A percentile compares a stretch with the other conserved stretches of the same genome.
These are phyloP conservation scores for Bretziella fagacearum DNA, from an alignment of 2,329 filamentous ascomycete genomes.

Conservation along the genomic window DNA sequence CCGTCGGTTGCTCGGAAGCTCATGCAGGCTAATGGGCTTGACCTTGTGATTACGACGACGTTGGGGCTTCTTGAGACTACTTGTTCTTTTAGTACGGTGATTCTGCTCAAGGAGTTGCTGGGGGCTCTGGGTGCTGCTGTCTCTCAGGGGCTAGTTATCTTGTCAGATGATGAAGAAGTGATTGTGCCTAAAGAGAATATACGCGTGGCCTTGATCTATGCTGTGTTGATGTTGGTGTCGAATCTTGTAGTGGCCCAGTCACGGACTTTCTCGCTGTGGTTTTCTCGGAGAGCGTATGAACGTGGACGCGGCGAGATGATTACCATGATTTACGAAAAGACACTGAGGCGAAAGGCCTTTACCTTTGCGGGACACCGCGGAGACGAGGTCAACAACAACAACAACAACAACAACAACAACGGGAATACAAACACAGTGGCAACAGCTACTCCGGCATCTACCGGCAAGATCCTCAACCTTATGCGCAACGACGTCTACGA, in stretches of 20 bases:
- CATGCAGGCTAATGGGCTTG: slow-evolving; percentile 59
- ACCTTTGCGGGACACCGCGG: slow-evolving; percentile 23
- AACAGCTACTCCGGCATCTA: slow-evolving; percentile 42
- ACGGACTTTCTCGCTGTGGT: slow-evolving; percentile 59
- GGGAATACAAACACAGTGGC: too few relatives aligned
- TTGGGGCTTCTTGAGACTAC: slow-evolving; percentile 47
- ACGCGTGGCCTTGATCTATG: slow-evolving; percentile 31
- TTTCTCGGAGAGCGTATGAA: slow-evolving; percentile 68
- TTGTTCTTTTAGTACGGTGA: slow-evolving; percentile 40
- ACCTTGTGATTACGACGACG: slow-evolving; percentile 49
- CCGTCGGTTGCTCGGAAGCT: slow-evolving; percentile 58
- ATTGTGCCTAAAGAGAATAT: not conserved
- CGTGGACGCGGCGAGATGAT: slow-evolving; percentile 69
- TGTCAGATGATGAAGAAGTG: not conserved
- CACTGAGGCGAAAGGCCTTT: slow-evolving; percentile 44
- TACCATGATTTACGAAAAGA: slow-evolving; percentile 70
- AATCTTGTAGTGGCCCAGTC: slow-evolving; percentile 48
- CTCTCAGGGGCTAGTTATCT: not conserved
- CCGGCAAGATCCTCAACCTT: slow-evolving; percentile 80
- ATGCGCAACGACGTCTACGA: slow-evolving; percentile 72
- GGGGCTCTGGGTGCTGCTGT: slow-evolving; percentile 7
- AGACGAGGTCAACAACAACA: slow-evolving; percentile 15
- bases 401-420: slow-evolving; percentile 10
- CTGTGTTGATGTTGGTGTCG: slow-evolving; percentile 40
- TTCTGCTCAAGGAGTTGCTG: slow-evolving; percentile 57